A percentile compares a stretch with the other conserved stretches of the same genome.
phyloP scores from a whole-genome alignment of 2,329 filamentous ascomycete genomes.

The Raffaelea arxii region DNA sequence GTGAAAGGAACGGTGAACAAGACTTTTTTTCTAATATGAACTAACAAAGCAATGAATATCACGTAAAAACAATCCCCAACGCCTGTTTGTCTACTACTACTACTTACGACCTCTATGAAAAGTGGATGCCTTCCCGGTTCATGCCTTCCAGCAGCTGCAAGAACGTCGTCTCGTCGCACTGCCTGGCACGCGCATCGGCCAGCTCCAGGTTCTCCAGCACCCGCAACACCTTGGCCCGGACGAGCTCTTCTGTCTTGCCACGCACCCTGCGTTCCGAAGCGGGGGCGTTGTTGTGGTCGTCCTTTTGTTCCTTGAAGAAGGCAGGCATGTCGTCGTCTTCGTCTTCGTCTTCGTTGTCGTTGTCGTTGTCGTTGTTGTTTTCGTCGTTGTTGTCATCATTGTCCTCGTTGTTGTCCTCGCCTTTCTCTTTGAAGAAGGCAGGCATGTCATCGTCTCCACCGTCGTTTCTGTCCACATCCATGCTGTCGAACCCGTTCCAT shows the following conservation, averaged over 20 bases:
- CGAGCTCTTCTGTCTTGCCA: slow-evolving; percentile 69
- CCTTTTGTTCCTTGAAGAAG: slow-evolving; percentile 62
- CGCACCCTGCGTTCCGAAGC: slow-evolving; percentile 67
- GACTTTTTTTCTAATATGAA: neutral
- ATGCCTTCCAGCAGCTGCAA: slow-evolving; percentile 68
- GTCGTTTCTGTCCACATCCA: slow-evolving; percentile 28
- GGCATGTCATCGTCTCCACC: slow-evolving; percentile 58
- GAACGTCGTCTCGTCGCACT: slow-evolving; percentile 92
- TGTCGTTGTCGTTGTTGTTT: no score
- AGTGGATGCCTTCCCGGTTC: slow-evolving; percentile 89
- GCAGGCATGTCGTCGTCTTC: slow-evolving; percentile 65
- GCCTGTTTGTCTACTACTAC: neutral
- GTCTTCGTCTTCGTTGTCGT: slow-evolving; percentile 36
- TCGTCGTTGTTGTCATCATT: slow-evolving; percentile 39
- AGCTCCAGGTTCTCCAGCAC: slow-evolving; percentile 76
- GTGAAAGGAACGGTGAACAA: no score
- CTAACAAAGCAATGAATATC: neutral
- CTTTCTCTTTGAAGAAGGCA: slow-evolving; percentile 71
- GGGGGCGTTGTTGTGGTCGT: slow-evolving; percentile 48
- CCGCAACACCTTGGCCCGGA: slow-evolving; percentile 78
- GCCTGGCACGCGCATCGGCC: slow-evolving; percentile 69
- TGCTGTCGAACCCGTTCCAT: slow-evolving; percentile 58
- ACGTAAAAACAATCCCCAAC: neutral
- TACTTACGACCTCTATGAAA: slow-evolving; percentile 42
- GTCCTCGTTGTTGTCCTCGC: no score